Base-by-base conservation (phyloP, 352 stramenopile genomes). In the Phytophthora pseudosyringae region DNA sequence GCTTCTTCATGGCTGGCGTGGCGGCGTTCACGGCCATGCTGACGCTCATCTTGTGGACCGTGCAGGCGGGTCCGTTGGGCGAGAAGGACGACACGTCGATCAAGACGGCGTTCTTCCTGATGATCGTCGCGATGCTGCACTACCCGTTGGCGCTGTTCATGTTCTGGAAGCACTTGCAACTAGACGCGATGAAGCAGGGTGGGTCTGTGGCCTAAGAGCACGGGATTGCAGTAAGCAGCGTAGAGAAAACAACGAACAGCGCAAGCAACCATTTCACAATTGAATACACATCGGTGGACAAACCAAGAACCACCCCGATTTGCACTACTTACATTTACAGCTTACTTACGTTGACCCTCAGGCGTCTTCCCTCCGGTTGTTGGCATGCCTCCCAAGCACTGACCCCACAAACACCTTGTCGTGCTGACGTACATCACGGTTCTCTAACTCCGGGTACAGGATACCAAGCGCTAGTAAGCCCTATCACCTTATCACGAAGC, bases 41-140 rank as follows among this genome's bases (percentile, higher is more conserved):
- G 45, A 57, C 64, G 51, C 52, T 67, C 26, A 39, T 83, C 28
- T 47, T 82, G 47, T 91, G 82, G 82, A 35, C 83, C 16, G 53
- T 67, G 7, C 82, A 91, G 67, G 50, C 72, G 26, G 61, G 71
- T 32, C 58, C 78, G 43, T 67, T 91, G 57, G 67, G 72, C 35
- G 80, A 89, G 64, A 71, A 76, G 13, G 78, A 88, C 75, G 77
- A 88, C 52, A 71, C 81, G 33, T 74, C 62, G 31, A 55, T 85
- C 48, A 81, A 76, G 39, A 74, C 67, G n/a, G 75, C 74, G 41
- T 89, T 88, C 62, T 71, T 89, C n/a, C 36, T 89, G 16, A 88
- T 78, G 60, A 69, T 91, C 16, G 66, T 89, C 32, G 77, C 82
- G 15, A 69, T 81, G n/a, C 35, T 87, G 47, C 76, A 86, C 49